These are phyloP conservation scores for Cryphonectria nitschkei DNA, from an alignment of 2,329 filamentous ascomycete species.

Conservation along the genomic window DNA sequence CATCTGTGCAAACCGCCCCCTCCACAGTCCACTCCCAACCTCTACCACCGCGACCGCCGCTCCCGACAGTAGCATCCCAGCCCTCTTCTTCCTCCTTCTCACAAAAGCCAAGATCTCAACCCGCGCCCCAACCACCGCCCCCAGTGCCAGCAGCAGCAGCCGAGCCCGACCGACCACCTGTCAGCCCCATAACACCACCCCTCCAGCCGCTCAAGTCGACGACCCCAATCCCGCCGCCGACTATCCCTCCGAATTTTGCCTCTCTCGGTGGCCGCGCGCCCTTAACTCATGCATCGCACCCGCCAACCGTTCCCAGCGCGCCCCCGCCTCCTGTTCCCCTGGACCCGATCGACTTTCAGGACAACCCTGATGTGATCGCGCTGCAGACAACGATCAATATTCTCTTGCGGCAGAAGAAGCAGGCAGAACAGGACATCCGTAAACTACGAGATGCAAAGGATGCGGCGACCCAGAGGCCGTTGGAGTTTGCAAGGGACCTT, in stretches of 20 bases:
- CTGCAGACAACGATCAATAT: conserved; percentile 84
- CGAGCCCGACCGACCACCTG: conserved; percentile 53
- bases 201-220: conserved; percentile 15
- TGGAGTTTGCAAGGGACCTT: conserved; percentile 72
- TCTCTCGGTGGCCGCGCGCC: conserved; percentile 38
- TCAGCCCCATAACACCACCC: conserved; percentile 51
- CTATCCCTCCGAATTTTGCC: conserved; percentile 35
- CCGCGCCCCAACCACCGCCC: conserved; percentile 17
- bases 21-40: conserved; percentile 23
- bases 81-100: neutral
- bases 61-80: neutral
- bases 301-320: conserved; percentile 39
- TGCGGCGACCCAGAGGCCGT: conserved; percentile 71
- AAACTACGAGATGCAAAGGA: conserved; percentile 70
- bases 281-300: conserved; percentile 51
- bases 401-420: conserved; percentile 81
- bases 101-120: conserved; percentile 10
- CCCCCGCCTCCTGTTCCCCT: conserved; percentile 52
- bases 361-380: conserved; percentile 85
- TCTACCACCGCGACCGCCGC: conserved; percentile 14
- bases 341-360: conserved; percentile 59
- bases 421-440: conserved; percentile 75
- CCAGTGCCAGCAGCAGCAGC: conserved; percentile 34
- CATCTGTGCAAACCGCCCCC: conserved; percentile 8
- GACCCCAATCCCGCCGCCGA: conserved; percentile 27